Evolutionary conservation across 176 grass and related monocot species (phyloP), one percentile per base, ranked within the genome.

Genomic region (Lolium multiflorum): DNA sequence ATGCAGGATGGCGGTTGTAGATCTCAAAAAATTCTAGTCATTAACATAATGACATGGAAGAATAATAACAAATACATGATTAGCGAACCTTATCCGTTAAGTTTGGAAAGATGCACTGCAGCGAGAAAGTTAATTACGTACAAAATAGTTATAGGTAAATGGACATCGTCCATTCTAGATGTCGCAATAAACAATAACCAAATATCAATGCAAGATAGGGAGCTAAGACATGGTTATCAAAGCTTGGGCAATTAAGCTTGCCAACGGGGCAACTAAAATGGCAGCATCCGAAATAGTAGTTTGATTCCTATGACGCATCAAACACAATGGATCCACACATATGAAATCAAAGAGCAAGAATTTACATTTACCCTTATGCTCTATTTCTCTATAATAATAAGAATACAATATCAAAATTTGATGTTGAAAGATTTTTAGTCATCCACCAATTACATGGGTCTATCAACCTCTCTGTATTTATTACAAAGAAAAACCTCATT

Each of bases 201-300:
- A 82, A 83, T 8, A 6, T 28, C 44, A 70, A 24, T 56, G 3
- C 4, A 68, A 78, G 64, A 43, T 20, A 5, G n/a, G 35, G 4
- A 10, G 10, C 15, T 18, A 35, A 54, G 3, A 6, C 16, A 62
- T 17, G 14, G 76, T 71, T 71, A 87, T 2, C 0, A 22, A 62
- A 46, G 55, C 56, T 74, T 37, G 10, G 11, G 15, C 17, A 50
- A 21, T 3, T 22, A 78, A 92, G 92, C 94, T 94, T 97, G 86
- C 92, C 94, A 92, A 97, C 94, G 5, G 92, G 94, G 46, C 92
- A 94, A 79, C 14, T 35, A 90, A 78, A 81, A 94, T 83, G 10
- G 87, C 83, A 1, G 92, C 92, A 83, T 94, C 82, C 94, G 31
- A 92, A 97, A 47, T 44, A 8, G 41, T 72, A 85, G 18, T 18